phyloP scores from a whole-genome alignment of 345 rosid species.

The Boechera divaricarpa region DNA sequence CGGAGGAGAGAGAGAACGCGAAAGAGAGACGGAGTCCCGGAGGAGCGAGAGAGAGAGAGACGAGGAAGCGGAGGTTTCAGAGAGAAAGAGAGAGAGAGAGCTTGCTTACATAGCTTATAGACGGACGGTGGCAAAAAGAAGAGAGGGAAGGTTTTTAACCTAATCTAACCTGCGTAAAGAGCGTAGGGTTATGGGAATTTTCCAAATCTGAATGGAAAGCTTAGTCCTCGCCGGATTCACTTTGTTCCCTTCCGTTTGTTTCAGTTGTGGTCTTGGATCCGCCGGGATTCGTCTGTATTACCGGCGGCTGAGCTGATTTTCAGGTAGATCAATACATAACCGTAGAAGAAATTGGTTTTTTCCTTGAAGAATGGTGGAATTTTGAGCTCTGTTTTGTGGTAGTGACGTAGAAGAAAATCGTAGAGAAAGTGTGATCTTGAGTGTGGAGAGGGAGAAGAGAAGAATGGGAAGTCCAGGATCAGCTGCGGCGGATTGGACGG shows the following conservation, averaged over 20 bases:
- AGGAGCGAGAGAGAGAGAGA: slow-evolving; percentile 26
- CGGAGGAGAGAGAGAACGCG: slow-evolving; percentile 46
- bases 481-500: slow-evolving; percentile 56
- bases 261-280: slow-evolving; percentile 47
- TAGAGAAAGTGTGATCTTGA: slow-evolving; percentile 36
- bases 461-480: slow-evolving; percentile 63
- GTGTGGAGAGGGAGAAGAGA: slow-evolving; percentile 19
- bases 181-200: slow-evolving; percentile 54
- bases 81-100: slow-evolving; percentile 25
- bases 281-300: slow-evolving; percentile 48
- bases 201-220: slow-evolving; percentile 71
- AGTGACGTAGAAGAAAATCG: slow-evolving; percentile 22
- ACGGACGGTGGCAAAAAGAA: slow-evolving; percentile 5
- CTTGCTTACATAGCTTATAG: slow-evolving; percentile 1
- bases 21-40: slow-evolving; percentile 47
- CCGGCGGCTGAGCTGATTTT: slow-evolving; percentile 53
- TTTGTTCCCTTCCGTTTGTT: slow-evolving; percentile 42
- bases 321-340: slow-evolving; percentile 35
- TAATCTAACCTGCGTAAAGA: slow-evolving; percentile 37
- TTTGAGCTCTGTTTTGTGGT: slow-evolving; percentile 27
- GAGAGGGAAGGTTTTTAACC: slow-evolving; percentile 16
- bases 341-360: slow-evolving; percentile 13
- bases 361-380: slow-evolving; percentile 39
- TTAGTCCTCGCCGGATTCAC: slow-evolving; percentile 51
- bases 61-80: slow-evolving; percentile 32